A percentile compares a stretch with the other conserved stretches of the same genome.
Conservation (phyloP, 305 asterid genomes). For the Solanum hybrid region DNA sequence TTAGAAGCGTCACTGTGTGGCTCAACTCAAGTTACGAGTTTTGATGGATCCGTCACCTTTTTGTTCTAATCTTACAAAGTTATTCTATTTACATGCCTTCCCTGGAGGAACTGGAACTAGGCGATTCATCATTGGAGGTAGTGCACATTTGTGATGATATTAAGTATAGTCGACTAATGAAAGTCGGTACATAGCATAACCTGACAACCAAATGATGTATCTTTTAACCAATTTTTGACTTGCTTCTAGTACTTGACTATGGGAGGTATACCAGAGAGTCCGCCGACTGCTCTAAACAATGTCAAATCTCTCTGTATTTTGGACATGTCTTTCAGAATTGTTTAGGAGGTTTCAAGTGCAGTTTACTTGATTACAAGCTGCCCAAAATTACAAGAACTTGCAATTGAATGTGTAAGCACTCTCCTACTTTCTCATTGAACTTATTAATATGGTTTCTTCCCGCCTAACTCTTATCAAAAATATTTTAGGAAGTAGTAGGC, state of each 20-base stretch:
- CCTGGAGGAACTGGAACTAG: not conserved
- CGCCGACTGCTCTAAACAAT: not conserved
- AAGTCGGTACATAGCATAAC: not conserved
- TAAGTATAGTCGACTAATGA: not conserved
- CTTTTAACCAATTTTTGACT: not conserved
- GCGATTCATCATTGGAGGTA: not conserved
- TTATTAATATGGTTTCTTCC: not conserved
- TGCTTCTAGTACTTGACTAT: not conserved
- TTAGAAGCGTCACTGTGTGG: not conserved
- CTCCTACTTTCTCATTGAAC: not conserved
- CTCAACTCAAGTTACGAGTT: not conserved
- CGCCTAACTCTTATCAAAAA: not conserved
- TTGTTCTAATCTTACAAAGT: not conserved
- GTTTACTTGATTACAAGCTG: not conserved
- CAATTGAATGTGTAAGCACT: not conserved
- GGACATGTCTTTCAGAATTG: not conserved
- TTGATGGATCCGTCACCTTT: not conserved
- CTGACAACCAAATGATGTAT: not conserved
- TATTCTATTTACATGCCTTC: not conserved
- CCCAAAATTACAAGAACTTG: not conserved
- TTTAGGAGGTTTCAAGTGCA: not conserved
- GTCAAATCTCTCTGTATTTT: not conserved
- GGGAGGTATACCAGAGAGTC: not conserved
- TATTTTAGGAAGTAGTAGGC: not conserved
- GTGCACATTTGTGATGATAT: not conserved